Base-by-base conservation (phyloP, 495 filamentous ascomycete species). In the Echria macrotheca region DNA sequence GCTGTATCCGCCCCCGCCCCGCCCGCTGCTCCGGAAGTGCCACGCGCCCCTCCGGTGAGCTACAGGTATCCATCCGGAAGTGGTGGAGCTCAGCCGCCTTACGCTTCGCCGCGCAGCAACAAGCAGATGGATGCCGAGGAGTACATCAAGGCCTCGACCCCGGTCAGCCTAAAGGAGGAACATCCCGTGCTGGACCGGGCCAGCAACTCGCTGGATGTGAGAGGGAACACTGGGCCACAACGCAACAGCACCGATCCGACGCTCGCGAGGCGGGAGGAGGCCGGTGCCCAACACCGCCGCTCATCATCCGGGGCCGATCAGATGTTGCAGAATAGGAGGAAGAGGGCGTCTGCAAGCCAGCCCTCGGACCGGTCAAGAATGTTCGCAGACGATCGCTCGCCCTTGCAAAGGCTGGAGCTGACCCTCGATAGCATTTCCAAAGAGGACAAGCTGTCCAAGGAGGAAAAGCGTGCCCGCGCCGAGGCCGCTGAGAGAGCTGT, bases 391-490 rank as follows among this genome's bases (percentile, higher is more conserved):
- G 84, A 90, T 59, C 80, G 87, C 42, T 96, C 91, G 40, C 93
- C 93, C 25, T 70, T 98, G 18, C 93, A 97, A 64, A 90, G 83
- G 65, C 80, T 98, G 44, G 93, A 96, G 69, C 79, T 85, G 31
- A 89, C 88, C 44, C 73, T 96, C 48, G 82, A 80, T 63, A 87
- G 86, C 63, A 90, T 46, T 31, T 36, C 44, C 44, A 46, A 46
- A 15, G 44, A 48, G 25, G 46, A 48, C 46, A 38, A 48, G 35
- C 33, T 95, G 56, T 94, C 83, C 63, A 95, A 95, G 64, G 89
- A 94, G 58, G 90, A 95, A 59, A 95, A 89, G 61, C 77, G 86
- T 49, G 86, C 86, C 2, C 78, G 85, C 39, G 79, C 85, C n/a
- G 76, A 89, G 65, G 83, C 90, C 60, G 85, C 86, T 1, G 90